Base-by-base conservation (phyloP, 2,329 filamentous ascomycete genomes). In the Acephala macrosclerotiorum region DNA sequence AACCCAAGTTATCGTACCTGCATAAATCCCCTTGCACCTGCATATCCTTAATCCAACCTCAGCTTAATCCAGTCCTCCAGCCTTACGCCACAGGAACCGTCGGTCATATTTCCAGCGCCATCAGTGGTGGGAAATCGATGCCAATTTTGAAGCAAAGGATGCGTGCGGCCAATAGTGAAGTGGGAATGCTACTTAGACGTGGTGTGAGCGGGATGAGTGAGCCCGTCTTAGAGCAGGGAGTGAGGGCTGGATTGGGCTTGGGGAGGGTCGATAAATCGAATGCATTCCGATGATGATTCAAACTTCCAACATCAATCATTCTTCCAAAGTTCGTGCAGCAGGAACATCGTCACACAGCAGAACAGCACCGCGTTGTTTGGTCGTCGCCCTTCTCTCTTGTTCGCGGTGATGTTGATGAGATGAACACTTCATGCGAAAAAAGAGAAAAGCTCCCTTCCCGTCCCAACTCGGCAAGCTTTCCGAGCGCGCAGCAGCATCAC, bases 41-140 rank as follows among this genome's bases (percentile, higher is more conserved):
- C 45, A 49, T 22, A 11, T 8, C n/a, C 25, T n/a, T 42, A 49
- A 22, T 49, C 20, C n/a, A 45, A 3, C 45, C n/a, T 49, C 45
- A 49, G 45, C 45, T 49, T n/a, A 12, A 49, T 49, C 25, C 11
- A n/a, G 45, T n/a, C 5, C 7, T 7, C 22, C 45, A 49, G 45
- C 45, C 45, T 49, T 49, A 49, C 45, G 45, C 45, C 45, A 49
- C 45, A 49, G n/a, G n/a, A 22, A 49, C 45, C 45, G 45, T 49
- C 20, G 45, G 45, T 7, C n/a, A 8, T 22, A n/a, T 49, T 22
- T 9, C 6, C 8, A 22, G 45, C 3, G 1, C 9, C n/a, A 14
- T 49, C n/a, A 49, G 45, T 49, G 45, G 45, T 49, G 8, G 18
- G 5, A 12, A 25, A n/a, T n/a, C n/a, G n/a, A 18, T n/a, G 45